Percentiles rank a stretch among this genome's conserved stretches.
Evolutionary conservation across 2,329 filamentous ascomycete genomes (phyloP).

Genomic region (Hymenoscyphus fructigenus): DNA sequence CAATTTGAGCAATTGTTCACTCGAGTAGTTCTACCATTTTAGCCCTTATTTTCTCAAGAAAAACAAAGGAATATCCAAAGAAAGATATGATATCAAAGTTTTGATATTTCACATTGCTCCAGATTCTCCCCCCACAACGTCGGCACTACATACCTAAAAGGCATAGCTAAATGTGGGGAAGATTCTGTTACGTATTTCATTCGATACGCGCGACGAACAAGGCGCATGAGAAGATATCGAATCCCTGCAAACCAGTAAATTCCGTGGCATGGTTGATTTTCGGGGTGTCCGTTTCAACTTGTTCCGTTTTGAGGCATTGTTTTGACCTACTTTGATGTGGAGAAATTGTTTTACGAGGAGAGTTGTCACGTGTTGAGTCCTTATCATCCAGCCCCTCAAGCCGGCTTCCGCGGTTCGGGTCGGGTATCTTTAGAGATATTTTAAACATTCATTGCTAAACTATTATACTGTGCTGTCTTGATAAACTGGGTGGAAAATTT

Average conservation of each 20-base stretch:
- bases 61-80: too few relatives aligned
- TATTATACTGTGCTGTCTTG: too few relatives aligned
- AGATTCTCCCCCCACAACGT: not conserved
- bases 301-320: slow-evolving; percentile 1
- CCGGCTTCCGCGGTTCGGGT: too few relatives aligned
- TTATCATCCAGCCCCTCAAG: too few relatives aligned
- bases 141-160: not conserved
- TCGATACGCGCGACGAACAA: not conserved
- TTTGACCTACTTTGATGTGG: not conserved
- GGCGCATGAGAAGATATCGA: not conserved
- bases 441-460: too few relatives aligned
- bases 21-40: too few relatives aligned
- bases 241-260: not conserved
- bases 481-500: too few relatives aligned
- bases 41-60: too few relatives aligned
- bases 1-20: not conserved
- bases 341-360: too few relatives aligned
- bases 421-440: too few relatives aligned
- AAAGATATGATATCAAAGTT: not conserved
- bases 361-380: too few relatives aligned
- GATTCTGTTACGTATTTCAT: slow-evolving; percentile 12
- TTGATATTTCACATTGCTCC: not conserved
- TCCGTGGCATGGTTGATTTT: not conserved
- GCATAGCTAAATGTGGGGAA: slow-evolving; percentile 11
- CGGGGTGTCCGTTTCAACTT: slow-evolving; percentile 1